Percentiles rank a stretch among this genome's conserved stretches.
Conservation (phyloP, 2,329 filamentous ascomycete species). For the Knoxdaviesia capensis region DNA sequence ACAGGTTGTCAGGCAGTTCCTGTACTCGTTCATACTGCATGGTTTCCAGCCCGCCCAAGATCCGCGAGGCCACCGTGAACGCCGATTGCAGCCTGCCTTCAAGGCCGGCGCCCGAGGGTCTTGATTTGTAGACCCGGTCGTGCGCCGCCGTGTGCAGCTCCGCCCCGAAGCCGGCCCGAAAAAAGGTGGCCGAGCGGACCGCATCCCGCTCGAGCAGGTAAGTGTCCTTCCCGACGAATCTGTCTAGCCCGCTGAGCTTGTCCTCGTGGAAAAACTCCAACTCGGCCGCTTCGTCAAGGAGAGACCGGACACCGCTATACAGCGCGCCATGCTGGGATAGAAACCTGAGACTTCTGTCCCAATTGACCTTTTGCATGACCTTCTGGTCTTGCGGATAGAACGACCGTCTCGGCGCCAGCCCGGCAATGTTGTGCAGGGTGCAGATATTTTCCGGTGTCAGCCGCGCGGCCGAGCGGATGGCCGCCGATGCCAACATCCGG, state of each 20-base stretch:
- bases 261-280: neutral
- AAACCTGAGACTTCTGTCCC: slow-evolving; percentile 17
- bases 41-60: neutral
- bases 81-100: neutral
- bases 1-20: neutral
- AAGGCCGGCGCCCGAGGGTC: neutral
- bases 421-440: slow-evolving; percentile 17
- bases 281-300: slow-evolving; percentile 10
- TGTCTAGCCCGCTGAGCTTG: neutral
- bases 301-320: slow-evolving; percentile 11
- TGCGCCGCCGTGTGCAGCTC: slow-evolving; percentile 4
- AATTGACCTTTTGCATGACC: slow-evolving; percentile 26
- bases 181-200: slow-evolving; percentile 19
- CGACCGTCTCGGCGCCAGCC: slow-evolving; percentile 18
- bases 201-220: slow-evolving; percentile 7
- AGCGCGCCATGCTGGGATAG: slow-evolving; percentile 25
- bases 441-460: slow-evolving; percentile 15
- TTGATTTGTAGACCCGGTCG: slow-evolving; percentile 5
- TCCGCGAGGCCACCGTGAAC: neutral
- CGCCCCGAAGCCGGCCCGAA: slow-evolving; percentile 10
- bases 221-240: neutral
- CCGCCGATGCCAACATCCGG: slow-evolving; percentile 23
- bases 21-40: neutral
- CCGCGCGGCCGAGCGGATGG: slow-evolving; percentile 23
- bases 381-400: slow-evolving; percentile 21